Percentiles rank a stretch among this genome's conserved stretches.
These are phyloP conservation scores for Tanacetum coccineum DNA, from an alignment of 129 eudicot species.

Conservation along the genomic window DNA sequence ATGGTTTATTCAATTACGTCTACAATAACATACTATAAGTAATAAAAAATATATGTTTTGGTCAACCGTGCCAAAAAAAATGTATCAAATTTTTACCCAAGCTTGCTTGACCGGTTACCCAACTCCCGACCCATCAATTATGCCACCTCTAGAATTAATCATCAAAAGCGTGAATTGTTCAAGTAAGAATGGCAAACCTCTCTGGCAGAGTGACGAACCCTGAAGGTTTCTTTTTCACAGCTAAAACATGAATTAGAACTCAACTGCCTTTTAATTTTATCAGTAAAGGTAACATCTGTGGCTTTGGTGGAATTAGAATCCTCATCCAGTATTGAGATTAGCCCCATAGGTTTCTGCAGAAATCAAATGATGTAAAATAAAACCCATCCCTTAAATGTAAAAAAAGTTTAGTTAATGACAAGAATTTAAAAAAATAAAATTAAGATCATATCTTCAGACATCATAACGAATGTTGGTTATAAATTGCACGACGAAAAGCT, in stretches of 20 bases:
- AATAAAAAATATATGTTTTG: background rate
- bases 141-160: background rate
- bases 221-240: constrained; percentile 58
- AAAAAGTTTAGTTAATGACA: background rate
- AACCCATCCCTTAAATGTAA: background rate
- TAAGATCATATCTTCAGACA: background rate
- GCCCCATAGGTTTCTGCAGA: constrained; percentile 77
- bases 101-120: background rate
- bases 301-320: constrained; percentile 71
- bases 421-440: background rate
- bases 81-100: background rate
- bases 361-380: background rate
- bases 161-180: constrained; percentile 7
- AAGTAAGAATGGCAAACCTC: constrained; percentile 42
- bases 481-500: background rate
- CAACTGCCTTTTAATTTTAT: constrained; percentile 62
- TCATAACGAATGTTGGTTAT: background rate
- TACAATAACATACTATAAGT: background rate
- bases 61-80: constrained; percentile 1
- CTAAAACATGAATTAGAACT: constrained; percentile 58
- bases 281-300: constrained; percentile 60
- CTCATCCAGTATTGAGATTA: constrained; percentile 69
- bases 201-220: constrained; percentile 74
- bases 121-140: background rate
- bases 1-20: background rate